A percentile compares a stretch with the other conserved stretches of the same genome.
Evolutionary conservation across 2,329 filamentous ascomycete genomes (phyloP).

Genomic region (Corinectria fuckeliana): DNA sequence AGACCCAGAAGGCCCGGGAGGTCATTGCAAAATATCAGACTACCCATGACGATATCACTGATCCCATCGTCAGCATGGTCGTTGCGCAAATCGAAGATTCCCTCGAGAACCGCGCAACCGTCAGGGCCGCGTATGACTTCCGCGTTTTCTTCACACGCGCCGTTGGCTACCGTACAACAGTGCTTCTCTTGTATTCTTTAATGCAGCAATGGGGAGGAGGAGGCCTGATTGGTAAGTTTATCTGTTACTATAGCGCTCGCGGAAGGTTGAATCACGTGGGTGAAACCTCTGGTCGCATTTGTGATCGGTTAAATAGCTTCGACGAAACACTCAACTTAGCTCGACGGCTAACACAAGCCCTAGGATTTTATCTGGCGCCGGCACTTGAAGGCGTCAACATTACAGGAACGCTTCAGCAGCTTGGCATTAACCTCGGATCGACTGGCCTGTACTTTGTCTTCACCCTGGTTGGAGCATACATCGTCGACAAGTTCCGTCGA

Average conservation of each 20-base stretch:
- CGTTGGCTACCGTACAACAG: conserved; percentile 21
- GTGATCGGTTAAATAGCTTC: too few species aligned
- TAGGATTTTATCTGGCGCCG: conserved; percentile 26
- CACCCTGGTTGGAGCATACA: conserved; percentile 28
- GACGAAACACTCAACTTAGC: too few species aligned
- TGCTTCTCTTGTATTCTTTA: conserved; percentile 27
- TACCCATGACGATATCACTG: conserved; percentile 25
- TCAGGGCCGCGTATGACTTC: conserved; percentile 29
- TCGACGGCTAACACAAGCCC: background rate
- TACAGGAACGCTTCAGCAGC: conserved; percentile 19
- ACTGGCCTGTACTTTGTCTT: conserved; percentile 34
- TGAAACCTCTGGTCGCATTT: background rate
- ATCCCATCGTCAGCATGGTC: conserved; percentile 28
- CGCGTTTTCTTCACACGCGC: conserved; percentile 31
- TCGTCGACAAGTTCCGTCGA: conserved; percentile 29
- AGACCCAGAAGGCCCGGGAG: conserved; percentile 27
- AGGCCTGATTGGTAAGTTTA: background rate
- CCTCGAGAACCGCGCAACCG: conserved; percentile 21
- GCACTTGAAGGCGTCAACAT: conserved; percentile 29
- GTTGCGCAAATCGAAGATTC: conserved; percentile 33
- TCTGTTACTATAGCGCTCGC: background rate
- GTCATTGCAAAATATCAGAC: conserved; percentile 30
- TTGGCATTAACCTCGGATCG: conserved; percentile 29
- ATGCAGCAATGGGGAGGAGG: conserved; percentile 32
- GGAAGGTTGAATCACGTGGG: background rate